Evolutionary conservation across 257 asterid species (phyloP), one percentile per base, ranked within the genome.

Genomic region (Prunella vulgaris): DNA sequence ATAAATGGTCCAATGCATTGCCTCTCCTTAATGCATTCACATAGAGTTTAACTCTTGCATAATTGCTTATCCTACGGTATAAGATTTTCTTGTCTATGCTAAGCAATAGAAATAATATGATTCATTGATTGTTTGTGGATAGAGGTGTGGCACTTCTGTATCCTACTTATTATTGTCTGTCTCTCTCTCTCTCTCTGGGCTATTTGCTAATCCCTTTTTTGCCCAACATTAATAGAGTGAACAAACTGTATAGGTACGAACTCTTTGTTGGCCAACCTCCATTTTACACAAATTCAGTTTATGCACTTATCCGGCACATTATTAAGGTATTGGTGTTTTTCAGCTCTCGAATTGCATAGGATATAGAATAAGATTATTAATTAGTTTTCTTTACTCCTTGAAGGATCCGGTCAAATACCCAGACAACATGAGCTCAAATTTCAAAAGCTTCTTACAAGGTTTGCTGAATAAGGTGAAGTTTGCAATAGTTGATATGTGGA

Each of bases 321-420:
- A 87, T 94, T 68, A 91, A 91, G 96, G 97, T 94, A 76, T 9
- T 54, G 52, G 48, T 70, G 57, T 69, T 62, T 25, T 35, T 56
- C 42, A 69, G 46, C 27, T 69, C 64, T 58, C 21, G 13, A 22
- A 62, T 60, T 62, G 60, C 69, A 57, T 59, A 56, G 64, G n/a
- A 24, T 57, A 51, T n/a, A 54, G n/a, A 27, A 25, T 60, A 12
- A 60, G 44, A 52, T 64, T 69, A 68, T 66, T 62, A 46, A 51
- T 63, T 74, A 25, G 21, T 57, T 66, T 38, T 61, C 35, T 32
- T 35, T 67, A 62, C 71, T 69, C 68, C 54, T 56, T 76, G 67
- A 90, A 94, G 97, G 99, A 94, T 80, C 99, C 99, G 17, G 99
- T 94, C 68, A 89, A 89, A 82, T 94, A 87, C 81, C 97, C 99